Conservation (phyloP, 2,329 filamentous ascomycete genomes). For the Hymenoscyphus occultus region DNA sequence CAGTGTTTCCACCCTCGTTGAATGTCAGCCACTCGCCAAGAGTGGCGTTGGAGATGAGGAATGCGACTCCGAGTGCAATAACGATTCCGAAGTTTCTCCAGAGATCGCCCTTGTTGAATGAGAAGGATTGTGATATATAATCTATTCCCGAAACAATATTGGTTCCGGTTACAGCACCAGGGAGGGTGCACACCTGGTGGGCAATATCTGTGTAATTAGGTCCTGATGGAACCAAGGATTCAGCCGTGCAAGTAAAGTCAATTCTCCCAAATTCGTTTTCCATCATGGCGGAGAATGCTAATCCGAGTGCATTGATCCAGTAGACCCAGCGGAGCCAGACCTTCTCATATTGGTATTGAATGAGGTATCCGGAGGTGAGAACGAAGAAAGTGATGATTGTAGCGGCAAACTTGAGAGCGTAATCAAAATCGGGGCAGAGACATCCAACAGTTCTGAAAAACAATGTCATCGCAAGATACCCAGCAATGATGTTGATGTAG, state of each 20-base stretch:
- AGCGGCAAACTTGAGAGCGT: conserved; percentile 78
- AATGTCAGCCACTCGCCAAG: conserved; percentile 77
- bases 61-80: conserved; percentile 69
- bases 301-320: conserved; percentile 71
- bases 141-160: conserved; percentile 59
- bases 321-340: conserved; percentile 79
- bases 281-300: conserved; percentile 77
- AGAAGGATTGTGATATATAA: conserved; percentile 68
- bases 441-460: conserved; percentile 76
- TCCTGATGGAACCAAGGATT: conserved; percentile 69
- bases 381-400: conserved; percentile 80
- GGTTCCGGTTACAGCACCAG: conserved; percentile 67
- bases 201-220: conserved; percentile 66
- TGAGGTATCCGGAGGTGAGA: conserved; percentile 77
- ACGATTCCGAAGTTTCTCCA: conserved; percentile 88
- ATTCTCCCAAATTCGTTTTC: conserved; percentile 77
- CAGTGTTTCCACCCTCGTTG: conserved; percentile 75
- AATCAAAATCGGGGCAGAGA: conserved; percentile 76
- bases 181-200: conserved; percentile 77
- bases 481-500: conserved; percentile 65
- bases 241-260: conserved; percentile 64
- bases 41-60: conserved; percentile 71
- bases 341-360: conserved; percentile 72
- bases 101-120: conserved; percentile 62
- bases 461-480: conserved; percentile 70